Percentiles rank a stretch among this genome's conserved stretches.
These are phyloP conservation scores for Botrytis porri DNA, from an alignment of 2,329 filamentous ascomycete species.

Conservation along the genomic window DNA sequence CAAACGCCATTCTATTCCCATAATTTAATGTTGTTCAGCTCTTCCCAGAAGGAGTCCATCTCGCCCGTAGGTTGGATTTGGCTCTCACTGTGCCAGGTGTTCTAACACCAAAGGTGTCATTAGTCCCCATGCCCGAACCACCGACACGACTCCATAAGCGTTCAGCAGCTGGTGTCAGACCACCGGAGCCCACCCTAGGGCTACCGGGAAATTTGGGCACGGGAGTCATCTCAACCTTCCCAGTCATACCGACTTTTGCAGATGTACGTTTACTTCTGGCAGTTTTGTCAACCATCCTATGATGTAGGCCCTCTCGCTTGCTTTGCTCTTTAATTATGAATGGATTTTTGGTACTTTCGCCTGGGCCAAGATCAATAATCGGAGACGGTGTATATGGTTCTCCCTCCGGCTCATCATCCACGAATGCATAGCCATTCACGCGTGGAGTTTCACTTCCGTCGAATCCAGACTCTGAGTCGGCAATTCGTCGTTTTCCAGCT, in stretches of 20 bases:
- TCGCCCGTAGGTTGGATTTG: conserved; percentile 32
- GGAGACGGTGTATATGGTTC: conserved; percentile 43
- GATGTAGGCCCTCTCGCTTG: conserved; percentile 75
- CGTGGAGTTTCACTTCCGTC: conserved; percentile 73
- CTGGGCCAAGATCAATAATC: conserved; percentile 56
- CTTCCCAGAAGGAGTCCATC: conserved; percentile 32
- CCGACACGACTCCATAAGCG: conserved; percentile 63
- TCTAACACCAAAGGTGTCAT: conserved; percentile 32
- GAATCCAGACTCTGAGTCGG: conserved; percentile 58
- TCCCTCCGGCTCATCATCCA: conserved; percentile 70
- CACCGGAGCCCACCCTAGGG: conserved; percentile 50
- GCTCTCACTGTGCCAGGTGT: conserved; percentile 32
- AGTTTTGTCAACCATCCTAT: conserved; percentile 81
- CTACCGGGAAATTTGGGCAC: conserved; percentile 70
- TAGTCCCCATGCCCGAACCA: conserved; percentile 36
- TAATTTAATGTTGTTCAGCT: background rate
- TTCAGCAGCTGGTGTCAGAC: conserved; percentile 72
- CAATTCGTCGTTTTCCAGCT: conserved; percentile 63
- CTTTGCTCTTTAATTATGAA: conserved; percentile 76
- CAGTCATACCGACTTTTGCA: conserved; percentile 57
- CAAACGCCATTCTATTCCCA: background rate
- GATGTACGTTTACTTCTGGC: conserved; percentile 67
- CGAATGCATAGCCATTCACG: conserved; percentile 91
- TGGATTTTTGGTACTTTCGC: conserved; percentile 67
- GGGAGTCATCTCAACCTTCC: conserved; percentile 56